Percentiles rank a stretch among this genome's conserved stretches.
phyloP scores from a whole-genome alignment of 164 flowering plant species.

The Warburgia ugandensis region DNA sequence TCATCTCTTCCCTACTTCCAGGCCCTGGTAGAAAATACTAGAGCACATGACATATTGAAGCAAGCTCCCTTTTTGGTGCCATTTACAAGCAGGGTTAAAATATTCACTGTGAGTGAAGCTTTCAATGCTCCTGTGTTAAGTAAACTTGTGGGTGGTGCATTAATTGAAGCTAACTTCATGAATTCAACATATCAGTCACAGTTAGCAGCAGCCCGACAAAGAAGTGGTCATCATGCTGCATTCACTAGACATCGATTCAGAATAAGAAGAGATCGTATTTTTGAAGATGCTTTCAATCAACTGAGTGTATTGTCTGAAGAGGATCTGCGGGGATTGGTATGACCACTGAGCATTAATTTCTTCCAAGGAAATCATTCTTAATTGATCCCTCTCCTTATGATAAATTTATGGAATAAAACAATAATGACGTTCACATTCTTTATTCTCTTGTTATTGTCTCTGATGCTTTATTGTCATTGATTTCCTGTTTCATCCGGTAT shows the following conservation, averaged over 20 bases:
- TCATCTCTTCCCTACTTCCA: conserved; percentile 21
- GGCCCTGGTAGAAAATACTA: conserved; percentile 71
- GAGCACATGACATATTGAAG: conserved; percentile 74
- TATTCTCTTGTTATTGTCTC: neutral
- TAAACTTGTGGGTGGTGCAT: too few species aligned
- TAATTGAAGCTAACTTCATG: neutral
- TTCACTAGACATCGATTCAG: conserved; percentile 61
- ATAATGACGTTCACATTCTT: too few species aligned
- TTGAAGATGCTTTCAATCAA: conserved; percentile 92
- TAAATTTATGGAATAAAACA: too few species aligned
- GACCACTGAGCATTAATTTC: conserved; percentile 1
- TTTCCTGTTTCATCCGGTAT: neutral
- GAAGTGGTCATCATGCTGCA: conserved; percentile 48
- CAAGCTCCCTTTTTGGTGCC: conserved; percentile 94
- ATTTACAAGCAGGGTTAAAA: conserved; percentile 88
- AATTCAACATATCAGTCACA: conserved; percentile 45
- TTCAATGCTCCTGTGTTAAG: too few species aligned
- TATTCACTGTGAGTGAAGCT: conserved; percentile 75
- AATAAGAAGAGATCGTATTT: conserved; percentile 79
- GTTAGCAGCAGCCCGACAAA: conserved; percentile 58
- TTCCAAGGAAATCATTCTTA: neutral
- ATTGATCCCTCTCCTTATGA: too few species aligned
- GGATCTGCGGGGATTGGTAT: conserved; percentile 81
- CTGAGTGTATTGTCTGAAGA: conserved; percentile 77
- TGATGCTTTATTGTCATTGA: neutral